Base-by-base conservation (phyloP, 2,329 filamentous ascomycete genomes). In the Cladobotryum protrusum region DNA sequence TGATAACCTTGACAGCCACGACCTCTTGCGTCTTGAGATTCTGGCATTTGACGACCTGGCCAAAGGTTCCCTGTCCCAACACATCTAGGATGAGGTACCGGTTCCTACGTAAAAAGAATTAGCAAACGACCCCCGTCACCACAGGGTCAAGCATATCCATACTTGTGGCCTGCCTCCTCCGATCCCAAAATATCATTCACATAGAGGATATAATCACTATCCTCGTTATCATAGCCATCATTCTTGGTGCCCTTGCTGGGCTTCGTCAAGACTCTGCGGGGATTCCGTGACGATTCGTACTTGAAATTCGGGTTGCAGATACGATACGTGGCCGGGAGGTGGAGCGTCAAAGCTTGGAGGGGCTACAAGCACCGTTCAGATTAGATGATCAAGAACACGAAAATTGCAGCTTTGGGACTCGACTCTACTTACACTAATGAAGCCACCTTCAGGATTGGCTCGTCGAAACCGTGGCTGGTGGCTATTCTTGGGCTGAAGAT, bases 281-380 rank as follows among this genome's bases (percentile, higher is more conserved):
- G 93, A 64, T 99, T 99, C 57, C 93, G 83, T 48, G 93, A 96
- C 14, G 93, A 96, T 67, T 99, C 93, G 72, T 99, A 99, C 73
- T 99, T 96, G 78, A 99, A 99, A 61, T 81, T 85, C 3, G 91
- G 91, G 66, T 99, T 99, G 75, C 93, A 99, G 67, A 99, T 97
- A 61, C 93, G 87, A 73, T 99, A 99, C 2, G 93, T 97, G 5
- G 91, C 86, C 14, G 93, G 92, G 17, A 99, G 77, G 62, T 97
- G 91, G 37, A 87, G 86, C 1, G 93, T 99, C 54, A 99, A 78
- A 43, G 93, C 92, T 85, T 97, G 92, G 45, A 99, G 78, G 44
- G 93, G 93, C 89, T 95, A 17, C 34, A 20, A 18, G 19, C 17
- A 47, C 24, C 4, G 6, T 5, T 44, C 29, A 42, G 15, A 39